Evolutionary conservation across 371 early-diverging fungal species (phyloP), one percentile per base, ranked within the genome.

Genomic region (Mucor mucedo): DNA sequence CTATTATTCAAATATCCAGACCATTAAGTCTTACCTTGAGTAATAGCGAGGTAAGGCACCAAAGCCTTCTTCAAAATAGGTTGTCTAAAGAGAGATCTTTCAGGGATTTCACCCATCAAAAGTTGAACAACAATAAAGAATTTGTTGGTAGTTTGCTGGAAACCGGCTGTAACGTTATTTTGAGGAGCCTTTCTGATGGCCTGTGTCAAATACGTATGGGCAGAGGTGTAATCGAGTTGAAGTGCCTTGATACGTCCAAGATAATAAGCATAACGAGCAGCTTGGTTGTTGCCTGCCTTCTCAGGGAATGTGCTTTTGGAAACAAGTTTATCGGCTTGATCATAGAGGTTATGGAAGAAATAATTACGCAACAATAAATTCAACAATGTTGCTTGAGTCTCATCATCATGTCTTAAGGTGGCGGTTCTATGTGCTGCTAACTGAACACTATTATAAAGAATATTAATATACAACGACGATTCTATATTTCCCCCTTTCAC

Each of bases 91-190:
- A 94, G 71, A 21, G 94, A 87, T 60, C 97, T 86, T 69, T 96
- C 98, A 21, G 98, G 98, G 58, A 98, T 95, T 68, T 98, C 97
- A 30, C 99, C 99, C 91, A 96, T 94, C 69, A 98, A 76, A 58
- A 98, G 78, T 74, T 96, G 97, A 9, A 98, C 97, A 68, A 97
- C 94, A 60, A 98, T 93, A 50, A 91, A 87, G 44, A 97, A 86
- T 79, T 98, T 98, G 80, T 95, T 69, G 74, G 85, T 96, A 14
- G 94, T 88, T 78, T 97, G 97, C 66, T 94, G 93, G 82, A 98
- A 98, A 28, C 99, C 99, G 16, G 94, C 96, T 5, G 95, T 90
- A 21, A 87, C 83, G 4, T 85, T 82, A 67, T 86, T 93, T 65
- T 93, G 91, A 16, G 97, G 96, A 0, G 95, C 98, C 76, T 98